phyloP scores from a whole-genome alignment of 441 rosid genomes.

The Populus hybrid region DNA sequence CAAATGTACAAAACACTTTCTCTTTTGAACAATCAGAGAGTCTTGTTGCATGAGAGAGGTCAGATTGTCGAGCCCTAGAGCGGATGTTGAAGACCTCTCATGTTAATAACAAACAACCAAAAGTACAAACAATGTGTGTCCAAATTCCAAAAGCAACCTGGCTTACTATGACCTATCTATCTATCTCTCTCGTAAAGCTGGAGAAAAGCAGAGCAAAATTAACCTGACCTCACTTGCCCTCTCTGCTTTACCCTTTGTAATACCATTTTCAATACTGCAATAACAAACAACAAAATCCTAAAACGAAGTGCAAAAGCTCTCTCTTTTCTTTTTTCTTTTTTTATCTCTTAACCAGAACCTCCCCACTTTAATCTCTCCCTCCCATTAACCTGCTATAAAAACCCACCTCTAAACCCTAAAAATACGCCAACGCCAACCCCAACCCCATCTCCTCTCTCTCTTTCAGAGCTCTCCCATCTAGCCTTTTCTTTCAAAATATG shows the following conservation, averaged over 20 bases:
- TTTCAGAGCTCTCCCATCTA: not conserved
- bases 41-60: not conserved
- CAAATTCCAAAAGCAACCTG: slow-evolving; percentile 8
- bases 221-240: not conserved
- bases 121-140: slow-evolving; percentile 10
- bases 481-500: slow-evolving; percentile 27
- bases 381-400: slow-evolving; percentile 12
- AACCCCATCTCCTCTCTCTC: not conserved
- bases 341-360: not conserved
- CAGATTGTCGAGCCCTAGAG: slow-evolving; percentile 6
- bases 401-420: slow-evolving; percentile 9
- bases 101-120: slow-evolving; percentile 13
- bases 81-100: slow-evolving; percentile 12
- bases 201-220: slow-evolving; percentile 9
- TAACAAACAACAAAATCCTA: slow-evolving; percentile 16
- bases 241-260: slow-evolving; percentile 19
- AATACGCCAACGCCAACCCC: not conserved
- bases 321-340: not conserved
- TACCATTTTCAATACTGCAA: slow-evolving; percentile 33
- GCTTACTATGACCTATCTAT: not conserved
- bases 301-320: slow-evolving; percentile 42
- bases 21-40: not conserved
- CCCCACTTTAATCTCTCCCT: not conserved
- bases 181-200: slow-evolving; percentile 5
- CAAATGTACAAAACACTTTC: not conserved